Evolutionary conservation across 345 rosid species (phyloP).

Genomic region (Clausena lansium): DNA sequence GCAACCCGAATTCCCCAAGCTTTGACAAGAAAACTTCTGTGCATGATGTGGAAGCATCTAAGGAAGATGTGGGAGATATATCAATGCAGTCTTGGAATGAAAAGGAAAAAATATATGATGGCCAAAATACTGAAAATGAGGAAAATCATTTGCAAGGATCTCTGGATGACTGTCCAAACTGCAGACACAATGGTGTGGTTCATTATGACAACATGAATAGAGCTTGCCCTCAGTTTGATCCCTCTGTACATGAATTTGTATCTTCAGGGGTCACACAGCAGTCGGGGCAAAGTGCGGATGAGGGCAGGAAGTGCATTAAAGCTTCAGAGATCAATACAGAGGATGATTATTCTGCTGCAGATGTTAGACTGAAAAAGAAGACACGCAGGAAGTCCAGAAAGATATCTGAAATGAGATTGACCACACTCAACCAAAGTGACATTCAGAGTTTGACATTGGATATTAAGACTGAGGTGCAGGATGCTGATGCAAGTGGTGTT

Average conservation of each 20-base stretch:
- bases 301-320: slow-evolving; percentile 35
- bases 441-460: slow-evolving; percentile 22
- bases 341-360: slow-evolving; percentile 26
- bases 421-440: slow-evolving; percentile 33
- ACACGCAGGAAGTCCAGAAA: slow-evolving; percentile 64
- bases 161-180: slow-evolving; percentile 12
- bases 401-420: slow-evolving; percentile 55
- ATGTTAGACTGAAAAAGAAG: slow-evolving; percentile 45
- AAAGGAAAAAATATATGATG: slow-evolving; percentile 19
- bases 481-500: slow-evolving; percentile 22
- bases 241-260: slow-evolving; percentile 8
- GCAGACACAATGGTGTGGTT: slow-evolving; percentile 1
- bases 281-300: slow-evolving; percentile 34
- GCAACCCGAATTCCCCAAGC: slow-evolving; percentile 23
- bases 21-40: slow-evolving; percentile 16
- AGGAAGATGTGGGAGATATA: slow-evolving; percentile 19
- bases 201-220: background rate
- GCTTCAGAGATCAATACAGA: slow-evolving; percentile 32
- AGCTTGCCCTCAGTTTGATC: background rate
- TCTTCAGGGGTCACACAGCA: slow-evolving; percentile 21
- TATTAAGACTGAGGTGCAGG: slow-evolving; percentile 27
- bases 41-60: slow-evolving; percentile 11
- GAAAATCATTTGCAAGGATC: slow-evolving; percentile 14
- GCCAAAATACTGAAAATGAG: slow-evolving; percentile 18
- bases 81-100: slow-evolving; percentile 21